A percentile compares a stretch with the other conserved stretches of the same genome.
phyloP scores from a whole-genome alignment of 2,329 filamentous ascomycete species.

The Mariannaea elegans region DNA sequence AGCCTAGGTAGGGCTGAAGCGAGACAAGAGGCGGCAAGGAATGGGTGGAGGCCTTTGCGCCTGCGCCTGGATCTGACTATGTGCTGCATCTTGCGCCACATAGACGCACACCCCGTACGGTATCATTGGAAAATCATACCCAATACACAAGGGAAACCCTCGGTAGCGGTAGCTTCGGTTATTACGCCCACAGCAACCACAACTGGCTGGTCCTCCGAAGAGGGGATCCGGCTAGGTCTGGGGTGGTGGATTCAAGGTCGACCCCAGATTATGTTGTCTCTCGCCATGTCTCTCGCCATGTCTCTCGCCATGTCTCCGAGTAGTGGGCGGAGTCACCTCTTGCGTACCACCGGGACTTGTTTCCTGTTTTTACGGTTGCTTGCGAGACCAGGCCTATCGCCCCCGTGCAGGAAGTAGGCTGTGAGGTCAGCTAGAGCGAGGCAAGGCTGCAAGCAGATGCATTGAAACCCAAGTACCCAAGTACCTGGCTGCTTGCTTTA shows the following conservation, averaged over 20 bases:
- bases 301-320: too few species aligned
- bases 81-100: slow-evolving; percentile 17
- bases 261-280: too few species aligned
- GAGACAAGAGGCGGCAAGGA: slow-evolving; percentile 24
- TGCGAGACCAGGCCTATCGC: neutral
- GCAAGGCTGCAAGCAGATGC: neutral
- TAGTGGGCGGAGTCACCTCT: too few species aligned
- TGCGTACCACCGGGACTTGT: neutral
- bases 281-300: too few species aligned
- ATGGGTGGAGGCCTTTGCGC: neutral
- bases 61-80: neutral
- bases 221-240: neutral
- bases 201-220: too few species aligned
- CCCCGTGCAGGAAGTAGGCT: neutral
- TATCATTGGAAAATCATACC: neutral
- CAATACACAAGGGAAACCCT: neutral
- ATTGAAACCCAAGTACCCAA: neutral
- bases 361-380: neutral
- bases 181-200: slow-evolving; percentile 31
- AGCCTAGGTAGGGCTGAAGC: slow-evolving; percentile 36
- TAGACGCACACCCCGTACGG: slow-evolving; percentile 9
- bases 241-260: too few species aligned
- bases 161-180: slow-evolving; percentile 32
- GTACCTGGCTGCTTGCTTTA: neutral
- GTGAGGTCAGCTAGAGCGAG: slow-evolving; percentile 1